phyloP scores from a whole-genome alignment of 306 rosid genomes.

The Cyamopsis tetragonoloba region DNA sequence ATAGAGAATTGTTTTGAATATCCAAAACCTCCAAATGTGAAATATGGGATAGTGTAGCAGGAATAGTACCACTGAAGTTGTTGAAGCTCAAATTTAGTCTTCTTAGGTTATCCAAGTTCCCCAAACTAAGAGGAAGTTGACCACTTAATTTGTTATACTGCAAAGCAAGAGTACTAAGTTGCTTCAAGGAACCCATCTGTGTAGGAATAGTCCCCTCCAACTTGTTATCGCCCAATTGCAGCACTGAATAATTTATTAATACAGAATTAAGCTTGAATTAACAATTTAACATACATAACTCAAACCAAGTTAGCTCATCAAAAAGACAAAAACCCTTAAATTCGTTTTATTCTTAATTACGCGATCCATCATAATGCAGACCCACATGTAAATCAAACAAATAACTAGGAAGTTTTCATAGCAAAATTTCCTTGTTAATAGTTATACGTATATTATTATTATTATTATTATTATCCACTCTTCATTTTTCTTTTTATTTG shows the following conservation, averaged over 20 bases:
- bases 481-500: too few relatives aligned
- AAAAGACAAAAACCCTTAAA: too few relatives aligned
- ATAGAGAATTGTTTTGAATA: conserved; percentile 66
- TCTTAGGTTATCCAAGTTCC: conserved; percentile 44
- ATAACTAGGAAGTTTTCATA: too few relatives aligned
- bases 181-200: conserved; percentile 60
- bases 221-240: conserved; percentile 78
- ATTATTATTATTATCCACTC: too few relatives aligned
- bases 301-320: too few relatives aligned
- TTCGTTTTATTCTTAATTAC: not conserved
- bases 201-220: conserved; percentile 69
- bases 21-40: conserved; percentile 49
- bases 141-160: conserved; percentile 68
- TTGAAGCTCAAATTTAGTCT: conserved; percentile 85
- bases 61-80: conserved; percentile 56
- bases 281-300: too few relatives aligned
- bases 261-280: not conserved
- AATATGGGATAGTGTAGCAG: conserved; percentile 45
- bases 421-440: too few relatives aligned
- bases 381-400: too few relatives aligned
- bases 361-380: too few relatives aligned
- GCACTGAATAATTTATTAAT: conserved; percentile 33
- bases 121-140: conserved; percentile 63
- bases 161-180: conserved; percentile 61
- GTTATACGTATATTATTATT: too few relatives aligned